A percentile compares a stretch with the other conserved stretches of the same genome.
Conservation (phyloP, 352 stramenopile species). For the Thalassiosira ordinaria region DNA sequence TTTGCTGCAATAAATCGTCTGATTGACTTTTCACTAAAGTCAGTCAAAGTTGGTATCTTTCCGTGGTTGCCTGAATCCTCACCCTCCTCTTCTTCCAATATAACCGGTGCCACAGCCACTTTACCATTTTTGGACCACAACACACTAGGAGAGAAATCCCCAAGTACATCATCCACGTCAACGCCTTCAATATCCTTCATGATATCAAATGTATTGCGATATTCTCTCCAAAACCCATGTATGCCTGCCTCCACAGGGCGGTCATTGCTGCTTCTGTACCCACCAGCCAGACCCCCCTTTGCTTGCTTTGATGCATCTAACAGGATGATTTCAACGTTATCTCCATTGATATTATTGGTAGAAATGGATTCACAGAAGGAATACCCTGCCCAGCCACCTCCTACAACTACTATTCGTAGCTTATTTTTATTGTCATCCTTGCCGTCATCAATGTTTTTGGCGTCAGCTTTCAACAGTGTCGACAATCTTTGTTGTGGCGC, state of each 20-base stretch:
- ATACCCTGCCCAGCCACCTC: conserved; percentile 81
- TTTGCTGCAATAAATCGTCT: conserved; percentile 38
- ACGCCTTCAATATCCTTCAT: conserved; percentile 72
- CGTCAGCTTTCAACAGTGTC: background rate
- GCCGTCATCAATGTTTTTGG: background rate
- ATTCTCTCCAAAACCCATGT: conserved; percentile 85
- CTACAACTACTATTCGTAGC: conserved; percentile 65
- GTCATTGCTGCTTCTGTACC: conserved; percentile 59
- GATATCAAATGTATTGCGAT: conserved; percentile 77
- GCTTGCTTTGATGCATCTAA: conserved; percentile 72
- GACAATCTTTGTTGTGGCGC: background rate
- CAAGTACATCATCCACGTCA: conserved; percentile 71
- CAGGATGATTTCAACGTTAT: conserved; percentile 63
- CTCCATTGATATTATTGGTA: conserved; percentile 40
- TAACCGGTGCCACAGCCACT: conserved; percentile 75
- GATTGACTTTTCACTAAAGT: conserved; percentile 31
- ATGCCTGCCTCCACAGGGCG: conserved; percentile 77
- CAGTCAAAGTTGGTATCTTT: conserved; percentile 11
- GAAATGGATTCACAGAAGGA: conserved; percentile 54
- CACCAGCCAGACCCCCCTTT: conserved; percentile 67
- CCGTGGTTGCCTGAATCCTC: conserved; percentile 16
- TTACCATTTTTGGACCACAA: conserved; percentile 74
- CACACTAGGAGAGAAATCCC: conserved; percentile 67
- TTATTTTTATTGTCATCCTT: conserved; percentile 11
- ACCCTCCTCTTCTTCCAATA: conserved; percentile 49